Base-by-base conservation (phyloP, 1,284 basidiomycete genomes). In the Cryptococcus jaspeensis region DNA sequence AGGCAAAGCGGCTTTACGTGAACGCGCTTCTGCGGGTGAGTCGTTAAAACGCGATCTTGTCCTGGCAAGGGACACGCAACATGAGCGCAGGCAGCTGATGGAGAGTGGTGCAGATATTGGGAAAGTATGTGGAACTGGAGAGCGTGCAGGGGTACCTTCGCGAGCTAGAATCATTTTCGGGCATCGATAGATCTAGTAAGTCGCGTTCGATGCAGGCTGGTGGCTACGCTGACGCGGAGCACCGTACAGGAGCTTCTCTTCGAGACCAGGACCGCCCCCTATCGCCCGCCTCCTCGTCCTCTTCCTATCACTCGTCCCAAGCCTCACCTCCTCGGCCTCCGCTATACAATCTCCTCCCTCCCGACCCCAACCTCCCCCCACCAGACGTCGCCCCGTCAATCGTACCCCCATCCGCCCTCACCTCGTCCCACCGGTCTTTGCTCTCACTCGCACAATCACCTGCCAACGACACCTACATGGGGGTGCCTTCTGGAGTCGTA, bases 1-100 rank as follows among this genome's bases (percentile, higher is more conserved):
- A 94, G 71, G 92, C 93, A 1, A 96, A 93, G 78, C 88, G 86
- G 83, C 78, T 88, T 40, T 97, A 97, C 76, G 90, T 95, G 3
- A 88, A 92, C 61, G 89, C 89, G 15, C 78, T 97, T 56, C 75
- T 94, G 50, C 90, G 90, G 81, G 92, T 89, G 68, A 41, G 79
- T 63, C n/a, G 32, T 39, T 25, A 36, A 28, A 50, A 3, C 28
- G 9, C 35, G n/a, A 8, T 22, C 16, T 3, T 46, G 18, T 50
- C 23, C 16, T 12, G 5, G 18, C 41, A 25, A 41, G 18, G 11
- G 49, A n/a, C 48, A n/a, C 18, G 8, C 5, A 39, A 36, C n/a
- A 40, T 38, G 16, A n/a, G 35, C 15, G 35, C 22, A 12, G 20
- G 16, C 6, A 36, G 40, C 25, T n/a, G 25, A 37, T 36, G 11